These are phyloP conservation scores for Eutrema japonicum DNA, from an alignment of 345 rosid species.

Conservation along the genomic window DNA sequence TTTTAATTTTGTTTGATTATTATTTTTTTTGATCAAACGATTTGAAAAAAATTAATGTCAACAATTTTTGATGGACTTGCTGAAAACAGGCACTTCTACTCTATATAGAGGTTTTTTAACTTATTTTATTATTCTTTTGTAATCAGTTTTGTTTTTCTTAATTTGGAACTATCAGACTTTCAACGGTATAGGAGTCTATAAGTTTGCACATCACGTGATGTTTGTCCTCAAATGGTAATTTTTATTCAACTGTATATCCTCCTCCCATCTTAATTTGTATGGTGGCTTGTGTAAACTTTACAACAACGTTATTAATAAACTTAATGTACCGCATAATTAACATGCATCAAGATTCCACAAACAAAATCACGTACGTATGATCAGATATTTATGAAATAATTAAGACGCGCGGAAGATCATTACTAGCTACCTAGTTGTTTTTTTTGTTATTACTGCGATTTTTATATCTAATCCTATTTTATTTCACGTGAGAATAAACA, in stretches of 20 bases:
- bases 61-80: not conserved
- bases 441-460: not conserved
- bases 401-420: not conserved
- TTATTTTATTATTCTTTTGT: not conserved
- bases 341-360: conserved; percentile 21
- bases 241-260: not conserved
- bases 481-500: conserved; percentile 11
- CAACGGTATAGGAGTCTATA: not conserved
- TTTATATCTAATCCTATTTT: not conserved
- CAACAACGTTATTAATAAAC: not conserved
- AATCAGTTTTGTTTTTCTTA: not conserved
- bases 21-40: too few relatives aligned
- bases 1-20: too few relatives aligned
- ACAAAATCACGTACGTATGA: conserved; percentile 10
- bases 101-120: too few relatives aligned
- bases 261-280: not conserved
- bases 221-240: conserved; percentile 16
- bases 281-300: not conserved
- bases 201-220: conserved; percentile 22
- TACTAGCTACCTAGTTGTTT: not conserved
- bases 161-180: not conserved
- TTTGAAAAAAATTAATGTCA: not conserved
- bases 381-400: not conserved
- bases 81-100: conserved; percentile 15
- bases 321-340: not conserved